Evolutionary conservation across 371 early-diverging fungal species (phyloP), one percentile per base, ranked within the genome.

Genomic region (Lichtheimia ramosa): DNA sequence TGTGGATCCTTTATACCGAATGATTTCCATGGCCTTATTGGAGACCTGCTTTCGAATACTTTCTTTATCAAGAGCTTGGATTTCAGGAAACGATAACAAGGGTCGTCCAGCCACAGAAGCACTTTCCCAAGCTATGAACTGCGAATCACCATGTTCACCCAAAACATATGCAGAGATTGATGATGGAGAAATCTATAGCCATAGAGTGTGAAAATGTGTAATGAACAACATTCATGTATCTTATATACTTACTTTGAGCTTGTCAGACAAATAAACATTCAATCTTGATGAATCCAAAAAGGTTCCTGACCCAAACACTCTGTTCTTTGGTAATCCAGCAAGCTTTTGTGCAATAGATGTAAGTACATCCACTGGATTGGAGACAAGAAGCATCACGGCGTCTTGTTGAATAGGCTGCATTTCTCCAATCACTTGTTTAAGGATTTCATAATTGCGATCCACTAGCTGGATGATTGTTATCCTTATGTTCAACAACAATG

Each of bases 71-170:
- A 88, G 39, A 8, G 50, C 57, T 54, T 84, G 50, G 52, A 91
- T 75, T 54, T 85, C 80, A 4, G 88, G 84, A 51, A 90, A 87
- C 0, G 79, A 64, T 0, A 88, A 58, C 28, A 94, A 62, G 1
- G 91, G 90, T n/a, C 83, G 78, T 20, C 93, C 91, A 20, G 86
- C 93, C 24, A 93, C 83, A 0, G 79, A 71, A 0, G 91, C 92
- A 0, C 86, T 74, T 42, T 85, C 80, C 94, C 94, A 94, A 4
- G 87, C 87, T 27, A 90, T 85, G 50, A 94, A 86, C 74, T 94
- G 93, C 23, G 82, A 82, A 70, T 94, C 92, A 48, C 95, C 95
- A 52, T 95, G 95, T 63, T 93, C 95, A 43, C 95, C 95, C 46
- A 94, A 70, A 52, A 92, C 86, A 61, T 88, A 90, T 1, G 89